Base-by-base conservation (phyloP, 768 basidiomycete species). In the Podaxis sp. region DNA sequence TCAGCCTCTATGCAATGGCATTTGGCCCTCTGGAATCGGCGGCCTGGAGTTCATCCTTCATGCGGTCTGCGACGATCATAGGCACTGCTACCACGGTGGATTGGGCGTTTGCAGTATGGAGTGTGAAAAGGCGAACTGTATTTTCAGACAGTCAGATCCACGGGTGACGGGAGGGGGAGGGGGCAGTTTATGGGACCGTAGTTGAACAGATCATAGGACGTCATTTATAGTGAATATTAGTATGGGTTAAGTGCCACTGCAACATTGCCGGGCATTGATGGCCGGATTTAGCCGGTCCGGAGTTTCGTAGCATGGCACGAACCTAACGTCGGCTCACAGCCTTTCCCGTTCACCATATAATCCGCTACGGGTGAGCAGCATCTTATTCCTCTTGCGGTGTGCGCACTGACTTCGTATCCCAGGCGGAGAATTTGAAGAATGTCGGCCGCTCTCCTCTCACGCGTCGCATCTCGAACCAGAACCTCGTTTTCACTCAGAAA, bases 381-480 rank as follows among this genome's bases (percentile, higher is more conserved):
- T 3, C 8, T 33, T 33, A 33, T 33, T 9, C 33, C 8, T 33
- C 33, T 9, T 33, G 33, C 33, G 33, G 33, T 9, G 33, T 38
- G 13, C 6, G 15, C 15, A 36, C 15, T 33, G 52, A n/a, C 17
- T 22, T 36, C 19, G 12, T 53, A 36, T 40, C 22, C 22, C 59
- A 24, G 22, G 44, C n/a, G 9, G 13, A 38, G 26, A n/a, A 6
- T 28, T 22, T 15, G 28, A 55, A 53, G 40, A 49, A 62, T 62
- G 61, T 56, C 54, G 46, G 49, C 54, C 19, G 7, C 53, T 22
- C 33, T 62, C 33, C 22, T 62, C 26, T 49, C 36, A 8, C 61
- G 61, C 24, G 13, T 56, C 13, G 61, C 54, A 2, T 56, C 28
- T 12, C 15, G 61, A 62, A 56, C 61, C 6, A 55, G 61, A 39